A percentile compares a stretch with the other conserved stretches of the same genome.
Evolutionary conservation across 1,284 basidiomycete species (phyloP).

Genomic region (Naganishia sp.): DNA sequence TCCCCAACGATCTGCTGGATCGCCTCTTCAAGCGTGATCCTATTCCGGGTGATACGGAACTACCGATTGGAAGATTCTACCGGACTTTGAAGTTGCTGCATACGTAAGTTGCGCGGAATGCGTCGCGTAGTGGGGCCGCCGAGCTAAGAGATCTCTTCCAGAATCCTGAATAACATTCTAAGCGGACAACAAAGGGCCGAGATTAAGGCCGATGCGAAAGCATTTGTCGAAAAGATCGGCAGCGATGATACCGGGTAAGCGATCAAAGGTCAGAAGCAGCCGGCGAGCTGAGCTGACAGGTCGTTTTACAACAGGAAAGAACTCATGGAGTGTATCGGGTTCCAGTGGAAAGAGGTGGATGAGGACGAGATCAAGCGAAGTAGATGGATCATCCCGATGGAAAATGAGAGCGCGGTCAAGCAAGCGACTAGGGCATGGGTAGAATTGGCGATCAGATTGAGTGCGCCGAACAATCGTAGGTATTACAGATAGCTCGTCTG

Average conservation of each 20-base stretch:
- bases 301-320: background rate
- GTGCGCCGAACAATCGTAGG: background rate
- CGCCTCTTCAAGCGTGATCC: conserved; percentile 14
- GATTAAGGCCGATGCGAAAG: conserved; percentile 20
- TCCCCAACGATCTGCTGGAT: conserved; percentile 6
- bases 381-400: conserved; percentile 11
- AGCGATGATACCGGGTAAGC: conserved; percentile 17
- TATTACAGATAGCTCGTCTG: background rate
- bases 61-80: background rate
- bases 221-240: conserved; percentile 18
- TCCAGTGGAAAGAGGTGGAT: conserved; percentile 12
- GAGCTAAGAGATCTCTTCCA: background rate
- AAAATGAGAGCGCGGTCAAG: background rate
- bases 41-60: background rate
- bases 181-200: background rate
- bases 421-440: background rate
- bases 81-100: conserved; percentile 10
- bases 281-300: background rate
- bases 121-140: background rate
- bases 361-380: conserved; percentile 17
- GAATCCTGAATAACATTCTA: conserved; percentile 13
- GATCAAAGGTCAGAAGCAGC: background rate
- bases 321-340: conserved; percentile 7
- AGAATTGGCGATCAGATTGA: conserved; percentile 14
- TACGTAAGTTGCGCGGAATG: background rate